Conservation (phyloP, 2,329 filamentous ascomycete genomes). For the Pseudogymnoascus sp. region DNA sequence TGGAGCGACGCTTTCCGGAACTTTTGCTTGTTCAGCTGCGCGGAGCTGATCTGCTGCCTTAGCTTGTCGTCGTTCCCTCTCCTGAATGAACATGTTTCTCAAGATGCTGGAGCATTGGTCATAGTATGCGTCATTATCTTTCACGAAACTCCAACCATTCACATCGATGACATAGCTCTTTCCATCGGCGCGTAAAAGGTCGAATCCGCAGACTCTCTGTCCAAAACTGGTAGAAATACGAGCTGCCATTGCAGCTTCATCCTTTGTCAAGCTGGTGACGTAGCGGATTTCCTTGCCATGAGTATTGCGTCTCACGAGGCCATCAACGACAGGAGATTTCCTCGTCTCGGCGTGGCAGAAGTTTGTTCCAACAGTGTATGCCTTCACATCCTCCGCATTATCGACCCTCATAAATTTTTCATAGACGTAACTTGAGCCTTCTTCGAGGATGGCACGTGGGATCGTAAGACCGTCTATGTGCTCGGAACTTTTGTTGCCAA, state of each 20-base stretch:
- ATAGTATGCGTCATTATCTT: conserved; percentile 98
- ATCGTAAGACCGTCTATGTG: conserved; percentile 68
- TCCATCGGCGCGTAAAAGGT: conserved; percentile 77
- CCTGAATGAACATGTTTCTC: conserved; percentile 77
- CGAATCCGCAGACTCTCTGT: conserved; percentile 91
- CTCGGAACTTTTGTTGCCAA: conserved; percentile 98
- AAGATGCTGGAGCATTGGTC: conserved; percentile 82
- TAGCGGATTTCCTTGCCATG: conserved; percentile 97
- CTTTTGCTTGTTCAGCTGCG: conserved; percentile 21
- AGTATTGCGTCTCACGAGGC: conserved; percentile 88
- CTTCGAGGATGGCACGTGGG: conserved; percentile 75
- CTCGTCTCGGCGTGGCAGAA: conserved; percentile 96
- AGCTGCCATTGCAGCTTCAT: conserved; percentile 78
- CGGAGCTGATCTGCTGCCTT: conserved; percentile 31
- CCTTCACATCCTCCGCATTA: conserved; percentile 96
- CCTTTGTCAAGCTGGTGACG: conserved; percentile 71
- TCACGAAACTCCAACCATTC: conserved; percentile 99
- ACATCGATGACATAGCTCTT: conserved; percentile 98
- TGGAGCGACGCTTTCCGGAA: conserved; percentile 18
- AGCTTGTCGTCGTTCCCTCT: conserved; percentile 53
- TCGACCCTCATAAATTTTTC: conserved; percentile 96
- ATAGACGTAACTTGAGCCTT: conserved; percentile 81
- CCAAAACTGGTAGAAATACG: conserved; percentile 89
- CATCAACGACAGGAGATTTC: conserved; percentile 95
- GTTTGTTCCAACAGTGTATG: conserved; percentile 86